Evolutionary conservation across 2,329 filamentous ascomycete species (phyloP).

Genomic region (Xylariaceae sp.): DNA sequence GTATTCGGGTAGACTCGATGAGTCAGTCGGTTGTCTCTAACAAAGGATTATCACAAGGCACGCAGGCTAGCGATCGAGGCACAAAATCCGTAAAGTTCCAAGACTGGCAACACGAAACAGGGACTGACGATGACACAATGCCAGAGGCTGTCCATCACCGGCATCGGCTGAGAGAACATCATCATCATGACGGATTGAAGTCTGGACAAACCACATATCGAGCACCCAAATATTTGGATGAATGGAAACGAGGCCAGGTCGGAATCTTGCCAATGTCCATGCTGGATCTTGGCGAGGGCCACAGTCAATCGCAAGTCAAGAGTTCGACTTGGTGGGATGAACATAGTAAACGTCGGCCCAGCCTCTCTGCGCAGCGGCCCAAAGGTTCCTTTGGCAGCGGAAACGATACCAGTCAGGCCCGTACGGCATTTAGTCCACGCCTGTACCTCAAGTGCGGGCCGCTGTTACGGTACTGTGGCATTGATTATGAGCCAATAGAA

Average conservation of each 20-base stretch:
- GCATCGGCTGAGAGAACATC: conserved; percentile 26
- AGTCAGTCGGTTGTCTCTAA: conserved; percentile 6
- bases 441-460: conserved; percentile 88
- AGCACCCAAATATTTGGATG: conserved; percentile 56
- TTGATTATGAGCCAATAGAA: conserved; percentile 55
- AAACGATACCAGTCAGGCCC: conserved; percentile 57
- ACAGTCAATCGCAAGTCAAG: conserved; percentile 37
- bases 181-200: conserved; percentile 31
- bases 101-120: conserved; percentile 23
- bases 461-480: conserved; percentile 80
- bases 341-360: conserved; percentile 42
- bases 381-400: conserved; percentile 62
- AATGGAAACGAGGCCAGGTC: conserved; percentile 65
- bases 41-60: conserved; percentile 10
- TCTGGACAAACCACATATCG: conserved; percentile 54
- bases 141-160: conserved; percentile 22
- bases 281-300: conserved; percentile 50
- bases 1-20: conserved; percentile 15
- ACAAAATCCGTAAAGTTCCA: conserved; percentile 31
- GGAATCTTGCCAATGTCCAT: conserved; percentile 54
- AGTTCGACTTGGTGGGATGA: conserved; percentile 74
- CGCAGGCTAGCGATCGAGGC: conserved; percentile 11
- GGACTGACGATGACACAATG: conserved; percentile 18
- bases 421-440: conserved; percentile 73
- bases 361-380: conserved; percentile 42